Evolutionary conservation across 2,329 filamentous ascomycete genomes (phyloP), one percentile per base, ranked within the genome.

Genomic region (Pseudopithomyces maydicus): DNA sequence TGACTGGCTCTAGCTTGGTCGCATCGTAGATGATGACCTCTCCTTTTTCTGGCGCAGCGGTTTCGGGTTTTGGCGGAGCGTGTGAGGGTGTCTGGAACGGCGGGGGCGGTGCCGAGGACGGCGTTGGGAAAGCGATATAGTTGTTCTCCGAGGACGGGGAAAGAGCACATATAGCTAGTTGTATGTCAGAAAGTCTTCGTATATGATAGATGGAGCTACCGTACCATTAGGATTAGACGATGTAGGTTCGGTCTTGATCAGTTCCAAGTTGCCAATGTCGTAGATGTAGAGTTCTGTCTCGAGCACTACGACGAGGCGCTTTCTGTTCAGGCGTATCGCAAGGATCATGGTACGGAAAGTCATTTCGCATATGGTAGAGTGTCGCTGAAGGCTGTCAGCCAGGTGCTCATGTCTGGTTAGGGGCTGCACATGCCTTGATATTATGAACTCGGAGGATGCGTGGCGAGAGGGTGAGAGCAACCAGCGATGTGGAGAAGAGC

Each of bases 211-310:
- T 39, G 71, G 59, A 15, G 11, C 10, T n/a, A 20, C 49, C 59
- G 3, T 85, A 83, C 87, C 86, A 62, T 87, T 88, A 1, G 93
- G 91, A 70, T 99, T 99, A 6, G 95, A 91, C 3, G 94, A 97
- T 6, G 94, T 98, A 57, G 92, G 88, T 63, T 98, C 96, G 6
- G 92, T 96, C 76, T 92, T 90, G 39, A 98, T 83, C 56, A 98
- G 86, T 69, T 90, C 94, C 94, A 99, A 98, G 74, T 97, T 98
- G 78, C 93, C 92, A 64, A 99, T 98, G 76, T 99, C 95, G 80
- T 99, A 99, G 47, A 99, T 85, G 78, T 98, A 99, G 61, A 98
- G 96, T 74, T 97, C 90, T 68, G 97, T 92, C 75, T 99, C 95
- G 55, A 98, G 84, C 14, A 98, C 89, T 32, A 99, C 93, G 12